These are phyloP conservation scores for Kodamaea hsintzibuensis DNA, from an alignment of 805 yeast species.

Conservation along the genomic window DNA sequence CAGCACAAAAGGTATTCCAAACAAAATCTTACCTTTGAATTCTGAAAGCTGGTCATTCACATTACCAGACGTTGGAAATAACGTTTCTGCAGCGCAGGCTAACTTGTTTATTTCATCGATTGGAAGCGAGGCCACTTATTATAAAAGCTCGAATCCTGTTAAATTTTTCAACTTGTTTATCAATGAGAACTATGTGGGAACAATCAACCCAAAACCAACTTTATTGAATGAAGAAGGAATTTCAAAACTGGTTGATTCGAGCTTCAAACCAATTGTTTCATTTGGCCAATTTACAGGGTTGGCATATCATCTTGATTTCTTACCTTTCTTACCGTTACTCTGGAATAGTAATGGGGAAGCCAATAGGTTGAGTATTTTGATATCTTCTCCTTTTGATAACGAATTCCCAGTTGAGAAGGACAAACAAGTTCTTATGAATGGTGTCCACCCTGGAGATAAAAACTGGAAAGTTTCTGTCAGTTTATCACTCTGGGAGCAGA, in stretches of 20 bases:
- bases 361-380: background rate
- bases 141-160: conserved; percentile 18
- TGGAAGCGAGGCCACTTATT: conserved; percentile 25
- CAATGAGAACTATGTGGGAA: conserved; percentile 20
- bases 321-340: conserved; percentile 26
- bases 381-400: background rate
- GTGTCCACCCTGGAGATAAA: background rate
- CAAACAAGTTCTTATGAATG: background rate
- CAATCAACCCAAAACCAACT: conserved; percentile 29
- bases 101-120: conserved; percentile 28
- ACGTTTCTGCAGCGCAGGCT: conserved; percentile 8
- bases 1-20: conserved; percentile 5
- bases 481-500: conserved; percentile 3
- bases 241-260: conserved; percentile 15
- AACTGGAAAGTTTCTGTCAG: conserved; percentile 4
- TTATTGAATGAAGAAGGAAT: conserved; percentile 25
- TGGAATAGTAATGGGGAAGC: conserved; percentile 17
- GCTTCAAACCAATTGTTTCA: conserved; percentile 28
- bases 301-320: conserved; percentile 27
- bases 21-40: conserved; percentile 21
- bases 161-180: conserved; percentile 27
- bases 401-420: background rate
- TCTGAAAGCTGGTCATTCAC: conserved; percentile 18
- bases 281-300: conserved; percentile 27
- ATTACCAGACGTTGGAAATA: conserved; percentile 16